These are phyloP conservation scores for Aspergillus baeticus DNA, from an alignment of 495 filamentous ascomycete species.

Conservation along the genomic window DNA sequence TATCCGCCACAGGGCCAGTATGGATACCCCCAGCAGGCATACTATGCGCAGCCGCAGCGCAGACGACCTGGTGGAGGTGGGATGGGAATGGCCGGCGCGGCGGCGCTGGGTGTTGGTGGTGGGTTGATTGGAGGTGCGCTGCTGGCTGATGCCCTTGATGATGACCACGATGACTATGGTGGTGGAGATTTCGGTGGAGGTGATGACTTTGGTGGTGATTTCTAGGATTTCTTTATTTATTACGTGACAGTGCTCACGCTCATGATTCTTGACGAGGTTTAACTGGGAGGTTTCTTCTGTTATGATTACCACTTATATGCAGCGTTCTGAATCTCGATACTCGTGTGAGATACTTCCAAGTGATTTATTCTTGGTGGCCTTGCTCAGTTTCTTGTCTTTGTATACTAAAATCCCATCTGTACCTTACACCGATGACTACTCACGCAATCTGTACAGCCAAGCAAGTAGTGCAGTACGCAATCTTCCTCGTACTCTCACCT, in stretches of 20 bases:
- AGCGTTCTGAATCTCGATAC: too few relatives aligned
- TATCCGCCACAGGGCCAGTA: slow-evolving; percentile 26
- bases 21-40: slow-evolving; percentile 40
- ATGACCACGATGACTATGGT: slow-evolving; percentile 47
- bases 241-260: too few relatives aligned
- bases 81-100: slow-evolving; percentile 66
- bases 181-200: slow-evolving; percentile 36
- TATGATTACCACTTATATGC: too few relatives aligned
- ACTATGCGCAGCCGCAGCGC: slow-evolving; percentile 28
- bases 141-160: slow-evolving; percentile 63
- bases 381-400: background rate
- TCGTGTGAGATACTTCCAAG: too few relatives aligned
- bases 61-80: slow-evolving; percentile 35
- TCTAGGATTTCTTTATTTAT: background rate
- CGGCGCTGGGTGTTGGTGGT: slow-evolving; percentile 74
- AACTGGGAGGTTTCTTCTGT: background rate
- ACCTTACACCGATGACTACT: background rate
- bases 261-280: background rate
- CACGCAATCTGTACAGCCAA: background rate
- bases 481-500: slow-evolving; percentile 17
- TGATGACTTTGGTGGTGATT: slow-evolving; percentile 41
- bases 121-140: slow-evolving; percentile 71
- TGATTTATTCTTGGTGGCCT: too few relatives aligned
- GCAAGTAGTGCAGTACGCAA: background rate
- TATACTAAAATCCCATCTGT: background rate